phyloP scores from a whole-genome alignment of 345 rosid genomes.

The Sisymbrium altissimum region DNA sequence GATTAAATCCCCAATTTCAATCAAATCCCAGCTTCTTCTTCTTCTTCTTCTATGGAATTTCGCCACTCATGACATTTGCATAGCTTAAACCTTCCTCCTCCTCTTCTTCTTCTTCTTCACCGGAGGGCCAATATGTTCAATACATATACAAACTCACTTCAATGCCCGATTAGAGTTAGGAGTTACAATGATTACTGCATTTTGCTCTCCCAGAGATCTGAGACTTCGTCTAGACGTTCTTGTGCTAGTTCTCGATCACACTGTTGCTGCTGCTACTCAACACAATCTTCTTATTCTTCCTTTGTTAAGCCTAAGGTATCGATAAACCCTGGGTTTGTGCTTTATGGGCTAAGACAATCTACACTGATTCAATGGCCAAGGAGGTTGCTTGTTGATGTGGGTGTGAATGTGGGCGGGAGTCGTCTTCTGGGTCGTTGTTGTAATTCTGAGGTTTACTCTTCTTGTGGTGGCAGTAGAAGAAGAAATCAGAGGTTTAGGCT shows the following conservation, averaged over 20 bases:
- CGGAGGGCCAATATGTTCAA: conserved; percentile 42
- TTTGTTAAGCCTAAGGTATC: conserved; percentile 37
- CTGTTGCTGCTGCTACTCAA: conserved; percentile 37
- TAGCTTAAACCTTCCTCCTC: background rate
- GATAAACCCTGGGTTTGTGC: conserved; percentile 40
- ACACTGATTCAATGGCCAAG: conserved; percentile 63
- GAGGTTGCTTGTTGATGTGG: conserved; percentile 50
- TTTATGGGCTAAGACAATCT: conserved; percentile 68
- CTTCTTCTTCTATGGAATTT: too few species aligned
- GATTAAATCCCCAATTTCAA: too few species aligned
- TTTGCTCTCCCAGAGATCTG: conserved; percentile 47
- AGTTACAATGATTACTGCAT: conserved; percentile 52
- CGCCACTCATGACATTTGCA: too few species aligned
- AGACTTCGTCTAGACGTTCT: conserved; percentile 30
- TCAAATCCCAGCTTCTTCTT: too few species aligned
- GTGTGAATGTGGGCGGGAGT: conserved; percentile 23
- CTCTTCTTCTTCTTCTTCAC: background rate
- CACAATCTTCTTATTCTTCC: conserved; percentile 16
- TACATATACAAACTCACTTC: conserved; percentile 46
- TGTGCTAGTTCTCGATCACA: conserved; percentile 40
- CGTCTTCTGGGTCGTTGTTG: conserved; percentile 40
- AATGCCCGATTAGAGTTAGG: conserved; percentile 41
- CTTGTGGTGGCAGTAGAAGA: conserved; percentile 38
- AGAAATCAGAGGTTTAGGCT: conserved; percentile 41
- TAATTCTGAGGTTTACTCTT: conserved; percentile 43